Evolutionary conservation across 192 early-diverging fungal species (phyloP).

Genomic region (Coemansia pectinata): DNA sequence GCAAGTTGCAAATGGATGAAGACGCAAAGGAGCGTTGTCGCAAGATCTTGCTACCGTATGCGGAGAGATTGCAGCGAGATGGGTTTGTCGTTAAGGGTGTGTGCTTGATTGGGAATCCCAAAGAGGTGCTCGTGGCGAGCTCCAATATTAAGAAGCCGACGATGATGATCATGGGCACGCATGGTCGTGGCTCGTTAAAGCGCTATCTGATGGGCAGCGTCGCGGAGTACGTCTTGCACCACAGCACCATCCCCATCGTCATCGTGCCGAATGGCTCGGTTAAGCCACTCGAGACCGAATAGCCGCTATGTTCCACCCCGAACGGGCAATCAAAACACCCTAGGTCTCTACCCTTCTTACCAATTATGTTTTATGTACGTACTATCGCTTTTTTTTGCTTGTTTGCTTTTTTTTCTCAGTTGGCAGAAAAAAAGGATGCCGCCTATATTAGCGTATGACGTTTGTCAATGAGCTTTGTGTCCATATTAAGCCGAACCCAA

Average conservation of each 20-base stretch:
- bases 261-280: conserved; percentile 59
- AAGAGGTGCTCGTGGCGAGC: conserved; percentile 53
- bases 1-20: conserved; percentile 32
- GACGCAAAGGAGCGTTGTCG: conserved; percentile 52
- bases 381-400: not conserved
- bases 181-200: conserved; percentile 66
- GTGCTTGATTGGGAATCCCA: conserved; percentile 53
- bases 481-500: not conserved
- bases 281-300: conserved; percentile 25
- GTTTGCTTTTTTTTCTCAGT: not conserved
- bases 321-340: not conserved
- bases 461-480: not conserved
- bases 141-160: conserved; percentile 59
- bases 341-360: not conserved
- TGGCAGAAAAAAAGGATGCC: not conserved
- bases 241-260: conserved; percentile 66
- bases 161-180: conserved; percentile 70
- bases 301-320: not conserved
- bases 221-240: conserved; percentile 67
- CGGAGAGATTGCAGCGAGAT: conserved; percentile 47
- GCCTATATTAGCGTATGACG: not conserved
- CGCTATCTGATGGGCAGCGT: conserved; percentile 69
- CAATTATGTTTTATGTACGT: conserved; percentile 3
- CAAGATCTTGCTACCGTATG: conserved; percentile 40
- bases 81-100: conserved; percentile 55